These are phyloP conservation scores for Saccharomycodes ludwigii DNA, from an alignment of 805 yeast species.

Conservation along the genomic window DNA sequence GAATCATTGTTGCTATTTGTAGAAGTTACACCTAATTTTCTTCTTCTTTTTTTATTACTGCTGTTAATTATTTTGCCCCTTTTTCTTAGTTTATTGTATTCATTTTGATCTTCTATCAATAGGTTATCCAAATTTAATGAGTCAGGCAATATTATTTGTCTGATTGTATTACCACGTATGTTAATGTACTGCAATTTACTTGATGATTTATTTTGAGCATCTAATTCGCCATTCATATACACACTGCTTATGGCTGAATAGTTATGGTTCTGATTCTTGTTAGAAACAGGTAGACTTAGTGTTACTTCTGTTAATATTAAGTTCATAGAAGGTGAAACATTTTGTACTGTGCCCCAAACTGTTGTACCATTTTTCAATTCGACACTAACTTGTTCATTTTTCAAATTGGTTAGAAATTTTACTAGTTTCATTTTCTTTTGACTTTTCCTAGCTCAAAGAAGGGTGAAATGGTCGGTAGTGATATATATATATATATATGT, in stretches of 20 bases:
- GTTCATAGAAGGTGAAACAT: slow-evolving; percentile 88
- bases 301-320: slow-evolving; percentile 69
- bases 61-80: slow-evolving; percentile 18
- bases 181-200: slow-evolving; percentile 64
- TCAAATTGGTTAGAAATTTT: slow-evolving; percentile 66
- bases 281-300: slow-evolving; percentile 39
- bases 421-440: slow-evolving; percentile 21
- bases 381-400: slow-evolving; percentile 77
- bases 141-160: slow-evolving; percentile 78
- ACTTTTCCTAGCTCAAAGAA: too few species aligned
- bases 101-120: slow-evolving; percentile 31
- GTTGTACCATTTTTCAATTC: slow-evolving; percentile 87
- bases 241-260: slow-evolving; percentile 16
- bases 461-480: too few species aligned
- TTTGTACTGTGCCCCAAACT: slow-evolving; percentile 69
- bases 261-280: too few species aligned
- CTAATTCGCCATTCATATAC: slow-evolving; percentile 11
- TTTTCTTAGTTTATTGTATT: slow-evolving; percentile 17
- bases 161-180: slow-evolving; percentile 78
- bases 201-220: slow-evolving; percentile 37
- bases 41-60: slow-evolving; percentile 14
- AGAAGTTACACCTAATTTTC: slow-evolving; percentile 13
- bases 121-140: slow-evolving; percentile 61
- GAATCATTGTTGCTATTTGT: too few species aligned
- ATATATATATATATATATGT: too few species aligned